Evolutionary conservation across 139 green algal genomes (phyloP).

Genomic region (Chlorella sorokiniana): DNA sequence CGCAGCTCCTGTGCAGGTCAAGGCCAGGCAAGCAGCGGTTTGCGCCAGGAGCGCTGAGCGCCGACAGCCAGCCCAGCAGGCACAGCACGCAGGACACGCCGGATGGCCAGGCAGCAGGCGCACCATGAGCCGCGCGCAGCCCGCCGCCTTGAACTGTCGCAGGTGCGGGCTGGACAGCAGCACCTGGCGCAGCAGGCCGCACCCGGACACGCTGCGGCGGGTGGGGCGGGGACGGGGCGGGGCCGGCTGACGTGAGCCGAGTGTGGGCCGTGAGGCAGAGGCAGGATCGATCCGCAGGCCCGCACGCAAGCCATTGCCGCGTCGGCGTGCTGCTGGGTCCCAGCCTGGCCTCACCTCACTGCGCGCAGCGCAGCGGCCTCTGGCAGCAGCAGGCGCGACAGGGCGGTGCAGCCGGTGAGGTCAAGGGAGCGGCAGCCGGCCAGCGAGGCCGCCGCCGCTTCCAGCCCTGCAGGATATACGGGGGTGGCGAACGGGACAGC

Average conservation of each 20-base stretch:
- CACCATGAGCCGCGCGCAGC: slow-evolving; percentile 16
- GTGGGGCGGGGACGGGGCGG: not conserved
- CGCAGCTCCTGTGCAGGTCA: slow-evolving; percentile 16
- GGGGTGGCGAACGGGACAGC: too few species aligned
- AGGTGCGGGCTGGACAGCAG: slow-evolving; percentile 13
- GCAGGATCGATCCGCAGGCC: not conserved
- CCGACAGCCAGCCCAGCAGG: not conserved
- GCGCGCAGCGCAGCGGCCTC: slow-evolving; percentile 3
- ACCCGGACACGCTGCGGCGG: slow-evolving; percentile 13
- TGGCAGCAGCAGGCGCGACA: slow-evolving; percentile 27
- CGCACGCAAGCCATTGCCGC: not conserved
- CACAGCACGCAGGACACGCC: not conserved
- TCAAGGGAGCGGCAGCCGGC: not conserved
- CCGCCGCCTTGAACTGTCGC: not conserved
- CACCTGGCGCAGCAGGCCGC: slow-evolving; percentile 24
- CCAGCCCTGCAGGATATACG: not conserved
- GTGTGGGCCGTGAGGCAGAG: not conserved
- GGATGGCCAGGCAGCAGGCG: not conserved
- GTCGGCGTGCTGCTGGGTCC: not conserved
- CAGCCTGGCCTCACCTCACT: not conserved
- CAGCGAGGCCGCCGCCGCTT: not conserved
- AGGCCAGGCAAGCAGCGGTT: not conserved
- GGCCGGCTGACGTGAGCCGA: not conserved
- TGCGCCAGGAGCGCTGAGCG: too few species aligned
- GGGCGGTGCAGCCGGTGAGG: slow-evolving; percentile 21